Conservation (phyloP, 202 grass and related monocot genomes). For the Musa balbisiana region DNA sequence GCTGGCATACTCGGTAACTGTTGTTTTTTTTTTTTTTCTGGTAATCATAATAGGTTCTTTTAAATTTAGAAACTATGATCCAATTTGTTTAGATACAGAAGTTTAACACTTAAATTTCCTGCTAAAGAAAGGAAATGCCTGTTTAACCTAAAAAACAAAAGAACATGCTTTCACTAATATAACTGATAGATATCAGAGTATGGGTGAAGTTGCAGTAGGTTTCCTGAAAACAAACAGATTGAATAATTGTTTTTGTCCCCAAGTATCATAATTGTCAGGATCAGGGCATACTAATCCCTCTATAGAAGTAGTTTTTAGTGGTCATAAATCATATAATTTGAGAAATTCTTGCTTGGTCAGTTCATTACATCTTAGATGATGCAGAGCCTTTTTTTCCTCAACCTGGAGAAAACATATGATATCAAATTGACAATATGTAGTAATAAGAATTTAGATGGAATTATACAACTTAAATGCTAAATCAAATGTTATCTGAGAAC, state of each 20-base stretch:
- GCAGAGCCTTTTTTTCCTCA: too few species aligned
- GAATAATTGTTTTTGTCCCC: too few species aligned
- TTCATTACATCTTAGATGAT: too few species aligned
- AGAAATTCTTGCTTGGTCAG: not conserved
- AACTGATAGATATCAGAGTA: not conserved
- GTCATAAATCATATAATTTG: not conserved
- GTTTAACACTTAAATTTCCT: not conserved
- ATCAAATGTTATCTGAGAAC: too few species aligned
- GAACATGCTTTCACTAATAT: not conserved
- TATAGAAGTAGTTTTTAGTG: not conserved
- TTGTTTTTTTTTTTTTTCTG: not conserved
- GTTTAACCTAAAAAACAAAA: not conserved
- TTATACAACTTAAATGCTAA: too few species aligned
- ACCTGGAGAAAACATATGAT: too few species aligned
- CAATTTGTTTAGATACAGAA: not conserved
- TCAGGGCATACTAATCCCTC: not conserved
- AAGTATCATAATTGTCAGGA: not conserved
- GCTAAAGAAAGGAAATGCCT: not conserved
- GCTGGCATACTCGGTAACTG: not conserved
- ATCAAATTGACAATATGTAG: too few species aligned
- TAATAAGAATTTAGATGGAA: too few species aligned
- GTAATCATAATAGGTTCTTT: not conserved
- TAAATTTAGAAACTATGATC: not conserved
- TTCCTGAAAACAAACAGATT: too few species aligned
- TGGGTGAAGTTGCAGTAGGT: not conserved